Conservation (phyloP, 2,329 filamentous ascomycete species). For the Fusarium decemcellulare region DNA sequence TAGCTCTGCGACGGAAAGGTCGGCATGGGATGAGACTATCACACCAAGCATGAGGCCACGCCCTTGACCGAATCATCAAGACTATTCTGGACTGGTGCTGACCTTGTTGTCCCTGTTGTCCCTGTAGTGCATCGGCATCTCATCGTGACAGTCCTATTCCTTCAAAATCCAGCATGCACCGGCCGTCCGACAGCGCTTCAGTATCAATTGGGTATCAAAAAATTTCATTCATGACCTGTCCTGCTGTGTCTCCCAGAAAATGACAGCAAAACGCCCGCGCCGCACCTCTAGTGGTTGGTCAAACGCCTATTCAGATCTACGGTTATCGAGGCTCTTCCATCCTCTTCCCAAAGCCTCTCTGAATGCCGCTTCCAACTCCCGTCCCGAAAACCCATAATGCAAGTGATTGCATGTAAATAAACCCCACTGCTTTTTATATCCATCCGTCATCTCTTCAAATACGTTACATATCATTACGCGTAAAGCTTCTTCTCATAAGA, state of each 20-base stretch:
- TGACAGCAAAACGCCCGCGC: constrained; percentile 45
- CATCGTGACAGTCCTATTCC: too few relatives aligned
- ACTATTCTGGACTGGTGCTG: constrained; percentile 7
- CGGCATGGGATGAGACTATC: neutral
- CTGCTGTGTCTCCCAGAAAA: constrained; percentile 27
- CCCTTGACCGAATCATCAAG: neutral
- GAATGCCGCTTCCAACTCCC: constrained; percentile 34
- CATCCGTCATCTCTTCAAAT: constrained; percentile 37
- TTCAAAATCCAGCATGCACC: constrained; percentile 21
- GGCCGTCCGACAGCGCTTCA: constrained; percentile 43
- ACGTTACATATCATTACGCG: constrained; percentile 69
- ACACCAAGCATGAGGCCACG: neutral
- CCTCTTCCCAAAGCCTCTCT: constrained; percentile 34
- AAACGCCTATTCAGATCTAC: constrained; percentile 50
- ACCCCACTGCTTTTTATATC: constrained; percentile 28
- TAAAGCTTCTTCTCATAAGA: constrained; percentile 99
- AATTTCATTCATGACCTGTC: constrained; percentile 45
- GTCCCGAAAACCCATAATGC: constrained; percentile 17
- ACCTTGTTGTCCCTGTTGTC: neutral
- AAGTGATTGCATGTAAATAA: constrained; percentile 39
- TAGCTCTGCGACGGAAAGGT: neutral
- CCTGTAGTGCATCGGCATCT: neutral
- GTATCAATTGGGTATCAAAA: constrained; percentile 39
- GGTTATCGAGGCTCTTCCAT: constrained; percentile 39
- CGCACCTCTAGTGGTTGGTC: constrained; percentile 47